These are phyloP conservation scores for Saururus chinensis DNA, from an alignment of 164 flowering plant species.

Conservation along the genomic window DNA sequence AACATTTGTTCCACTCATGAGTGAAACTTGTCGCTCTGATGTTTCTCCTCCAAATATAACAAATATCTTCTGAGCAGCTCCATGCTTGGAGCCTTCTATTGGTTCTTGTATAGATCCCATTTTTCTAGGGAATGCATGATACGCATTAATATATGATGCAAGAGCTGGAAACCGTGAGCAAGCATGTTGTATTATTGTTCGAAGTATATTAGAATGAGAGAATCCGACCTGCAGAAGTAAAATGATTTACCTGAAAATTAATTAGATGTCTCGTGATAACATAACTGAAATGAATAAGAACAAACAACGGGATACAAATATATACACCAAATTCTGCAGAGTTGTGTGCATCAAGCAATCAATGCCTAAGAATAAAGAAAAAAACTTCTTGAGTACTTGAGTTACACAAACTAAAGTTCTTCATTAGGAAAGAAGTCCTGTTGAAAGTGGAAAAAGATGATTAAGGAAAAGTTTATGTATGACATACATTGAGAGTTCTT, in stretches of 20 bases:
- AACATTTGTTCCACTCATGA: conserved; percentile 95
- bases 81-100: conserved; percentile 12
- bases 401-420: too few relatives aligned
- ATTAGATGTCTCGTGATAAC: neutral
- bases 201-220: conserved; percentile 76
- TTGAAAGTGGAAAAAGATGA: too few relatives aligned
- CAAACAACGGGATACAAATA: too few relatives aligned
- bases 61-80: conserved; percentile 40
- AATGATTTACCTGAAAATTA: conserved; percentile 1
- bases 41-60: conserved; percentile 88
- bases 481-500: too few relatives aligned
- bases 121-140: conserved; percentile 23
- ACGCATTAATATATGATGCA: conserved; percentile 16
- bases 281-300: too few relatives aligned
- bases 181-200: conserved; percentile 66
- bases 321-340: too few relatives aligned
- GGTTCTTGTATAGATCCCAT: conserved; percentile 15
- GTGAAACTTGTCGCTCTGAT: conserved; percentile 90
- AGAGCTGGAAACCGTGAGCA: conserved; percentile 62
- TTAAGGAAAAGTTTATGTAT: too few relatives aligned
- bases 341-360: too few relatives aligned
- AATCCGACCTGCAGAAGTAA: conserved; percentile 56
- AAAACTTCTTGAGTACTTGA: too few relatives aligned
- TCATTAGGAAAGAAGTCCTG: too few relatives aligned
- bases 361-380: too few relatives aligned